Percentiles rank a stretch among this genome's conserved stretches.
phyloP scores from a whole-genome alignment of 176 grass and related monocot species.

The Cocos nucifera region DNA sequence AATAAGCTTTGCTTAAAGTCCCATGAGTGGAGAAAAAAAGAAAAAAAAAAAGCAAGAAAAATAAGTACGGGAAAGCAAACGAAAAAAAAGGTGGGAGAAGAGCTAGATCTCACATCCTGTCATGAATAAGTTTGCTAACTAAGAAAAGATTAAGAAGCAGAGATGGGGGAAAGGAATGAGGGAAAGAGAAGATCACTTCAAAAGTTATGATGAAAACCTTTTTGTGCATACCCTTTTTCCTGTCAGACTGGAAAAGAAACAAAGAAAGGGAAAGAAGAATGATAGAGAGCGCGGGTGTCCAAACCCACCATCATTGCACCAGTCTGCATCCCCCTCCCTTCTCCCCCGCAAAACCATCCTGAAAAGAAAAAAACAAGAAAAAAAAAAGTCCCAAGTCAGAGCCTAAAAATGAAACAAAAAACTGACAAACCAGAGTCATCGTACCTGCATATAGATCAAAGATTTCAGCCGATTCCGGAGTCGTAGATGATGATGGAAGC shows the following conservation, averaged over 20 bases:
- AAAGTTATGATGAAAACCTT: constrained; percentile 27
- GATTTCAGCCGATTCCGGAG: too few species aligned
- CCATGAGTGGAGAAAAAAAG: too few species aligned
- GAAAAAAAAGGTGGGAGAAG: too few species aligned
- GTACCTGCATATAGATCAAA: too few species aligned
- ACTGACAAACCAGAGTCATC: too few species aligned
- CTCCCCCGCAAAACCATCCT: neutral
- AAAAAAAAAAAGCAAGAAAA: too few species aligned
- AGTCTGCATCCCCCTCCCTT: constrained; percentile 16
- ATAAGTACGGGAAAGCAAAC: too few species aligned
- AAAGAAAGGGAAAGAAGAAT: constrained; percentile 4
- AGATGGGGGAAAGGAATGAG: neutral
- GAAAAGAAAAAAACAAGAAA: neutral
- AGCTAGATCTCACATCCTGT: too few species aligned
- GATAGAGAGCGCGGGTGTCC: constrained; percentile 10
- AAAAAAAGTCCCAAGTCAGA: too few species aligned
- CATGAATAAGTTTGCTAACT: too few species aligned
- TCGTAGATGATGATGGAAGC: constrained; percentile 31
- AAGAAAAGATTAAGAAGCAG: too few species aligned
- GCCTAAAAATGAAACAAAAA: neutral
- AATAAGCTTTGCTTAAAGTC: too few species aligned
- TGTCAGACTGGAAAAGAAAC: constrained; percentile 3
- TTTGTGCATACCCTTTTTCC: constrained; percentile 9
- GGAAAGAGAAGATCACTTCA: constrained; percentile 16
- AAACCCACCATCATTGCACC: constrained; percentile 33